A percentile compares a stretch with the other conserved stretches of the same genome.
These are phyloP conservation scores for Mucuna pruriens DNA, from an alignment of 306 rosid genomes.

Conservation along the genomic window DNA sequence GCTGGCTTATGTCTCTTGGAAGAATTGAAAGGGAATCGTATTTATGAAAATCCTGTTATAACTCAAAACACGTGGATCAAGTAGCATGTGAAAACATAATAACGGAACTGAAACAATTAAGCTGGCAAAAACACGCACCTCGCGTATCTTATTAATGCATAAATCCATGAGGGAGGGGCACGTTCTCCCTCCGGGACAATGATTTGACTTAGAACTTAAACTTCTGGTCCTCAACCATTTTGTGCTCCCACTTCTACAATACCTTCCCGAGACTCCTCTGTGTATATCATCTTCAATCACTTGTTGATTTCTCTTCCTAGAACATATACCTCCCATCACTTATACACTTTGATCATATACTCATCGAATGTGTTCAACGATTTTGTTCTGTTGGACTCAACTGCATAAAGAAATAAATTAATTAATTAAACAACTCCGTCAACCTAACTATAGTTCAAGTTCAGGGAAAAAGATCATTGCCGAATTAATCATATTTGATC, in stretches of 20 bases:
- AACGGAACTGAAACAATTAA: not conserved
- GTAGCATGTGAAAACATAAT: not conserved
- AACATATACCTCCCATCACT: slow-evolving; percentile 75
- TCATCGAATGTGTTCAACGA: slow-evolving; percentile 26
- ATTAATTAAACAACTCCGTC: not conserved
- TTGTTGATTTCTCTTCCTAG: slow-evolving; percentile 70
- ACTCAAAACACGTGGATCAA: slow-evolving; percentile 16
- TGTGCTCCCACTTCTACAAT: slow-evolving; percentile 52
- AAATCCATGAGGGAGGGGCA: slow-evolving; percentile 70
- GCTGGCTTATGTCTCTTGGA: slow-evolving; percentile 76
- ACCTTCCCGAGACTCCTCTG: slow-evolving; percentile 50
- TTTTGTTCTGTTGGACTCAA: not conserved
- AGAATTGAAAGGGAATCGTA: slow-evolving; percentile 57
- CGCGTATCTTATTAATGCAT: slow-evolving; percentile 64
- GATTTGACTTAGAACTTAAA: slow-evolving; percentile 45
- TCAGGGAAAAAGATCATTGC: not conserved
- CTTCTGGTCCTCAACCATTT: slow-evolving; percentile 61
- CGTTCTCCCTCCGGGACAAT: slow-evolving; percentile 43
- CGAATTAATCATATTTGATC: not conserved
- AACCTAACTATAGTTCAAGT: not conserved
- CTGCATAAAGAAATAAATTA: slow-evolving; percentile 36
- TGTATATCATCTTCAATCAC: slow-evolving; percentile 46
- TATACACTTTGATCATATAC: not conserved
- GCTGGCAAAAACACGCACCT: slow-evolving; percentile 45
- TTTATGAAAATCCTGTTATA: slow-evolving; percentile 57